These are phyloP conservation scores for Pseudogymnoascus sp. DNA, from an alignment of 2,329 filamentous ascomycete genomes.

Conservation along the genomic window DNA sequence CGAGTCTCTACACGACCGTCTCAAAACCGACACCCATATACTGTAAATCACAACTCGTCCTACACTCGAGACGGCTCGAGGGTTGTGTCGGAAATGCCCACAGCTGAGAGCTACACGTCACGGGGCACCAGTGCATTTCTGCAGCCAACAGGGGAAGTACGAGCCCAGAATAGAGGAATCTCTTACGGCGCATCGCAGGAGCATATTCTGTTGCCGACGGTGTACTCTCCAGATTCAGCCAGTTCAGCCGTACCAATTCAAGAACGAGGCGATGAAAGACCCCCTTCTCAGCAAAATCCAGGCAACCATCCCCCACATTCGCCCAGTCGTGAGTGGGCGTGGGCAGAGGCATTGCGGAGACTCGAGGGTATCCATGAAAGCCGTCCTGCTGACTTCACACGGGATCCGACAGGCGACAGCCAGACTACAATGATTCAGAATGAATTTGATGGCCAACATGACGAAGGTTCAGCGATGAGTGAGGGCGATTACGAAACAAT, in stretches of 20 bases:
- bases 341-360: not conserved
- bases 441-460: not conserved
- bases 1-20: not conserved
- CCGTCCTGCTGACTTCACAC: not conserved
- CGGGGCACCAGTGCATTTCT: not conserved
- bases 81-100: not conserved
- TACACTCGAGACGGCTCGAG: not conserved
- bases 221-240: not conserved
- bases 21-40: not conserved
- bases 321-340: not conserved
- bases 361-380: not conserved
- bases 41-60: not conserved
- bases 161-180: not conserved
- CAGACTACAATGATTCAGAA: not conserved
- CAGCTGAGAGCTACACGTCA: not conserved
- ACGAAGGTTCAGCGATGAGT: not conserved
- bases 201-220: not conserved
- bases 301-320: not conserved
- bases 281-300: not conserved
- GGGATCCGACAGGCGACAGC: not conserved
- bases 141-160: not conserved
- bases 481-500: not conserved
- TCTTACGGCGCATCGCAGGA: not conserved
- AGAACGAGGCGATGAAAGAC: not conserved
- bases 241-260: not conserved